Percentiles rank a stretch among this genome's conserved stretches.
Evolutionary conservation across 768 basidiomycete genomes (phyloP).

Genomic region (Hygrophoropsis aurantiaca): DNA sequence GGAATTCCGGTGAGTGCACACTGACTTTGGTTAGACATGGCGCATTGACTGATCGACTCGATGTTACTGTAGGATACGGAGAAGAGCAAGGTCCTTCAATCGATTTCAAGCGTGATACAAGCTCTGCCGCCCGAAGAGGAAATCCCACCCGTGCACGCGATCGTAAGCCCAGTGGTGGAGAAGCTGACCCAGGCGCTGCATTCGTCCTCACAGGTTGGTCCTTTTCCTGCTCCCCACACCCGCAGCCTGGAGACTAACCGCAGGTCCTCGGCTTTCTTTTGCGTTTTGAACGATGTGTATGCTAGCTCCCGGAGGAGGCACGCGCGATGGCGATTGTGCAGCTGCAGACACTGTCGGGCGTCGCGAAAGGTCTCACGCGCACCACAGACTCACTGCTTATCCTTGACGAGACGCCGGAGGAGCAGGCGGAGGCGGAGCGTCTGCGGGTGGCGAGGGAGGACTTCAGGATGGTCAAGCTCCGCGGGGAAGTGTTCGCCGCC

Average conservation of each 20-base stretch:
- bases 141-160: conserved; percentile 76
- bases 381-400: conserved; percentile 66
- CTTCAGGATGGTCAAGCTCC: conserved; percentile 56
- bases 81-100: conserved; percentile 87
- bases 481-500: conserved; percentile 63
- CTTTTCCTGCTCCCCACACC: not conserved
- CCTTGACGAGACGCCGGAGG: conserved; percentile 56
- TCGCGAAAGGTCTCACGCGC: conserved; percentile 85
- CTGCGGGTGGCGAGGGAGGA: conserved; percentile 67
- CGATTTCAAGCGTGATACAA: conserved; percentile 91
- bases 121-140: conserved; percentile 79
- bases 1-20: conserved; percentile 62
- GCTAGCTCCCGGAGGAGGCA: conserved; percentile 72
- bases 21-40: not conserved
- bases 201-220: conserved; percentile 50
- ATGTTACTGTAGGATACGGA: conserved; percentile 80
- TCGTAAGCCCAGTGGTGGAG: conserved; percentile 72
- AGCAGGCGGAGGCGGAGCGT: conserved; percentile 48
- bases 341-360: conserved; percentile 78
- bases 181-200: conserved; percentile 65
- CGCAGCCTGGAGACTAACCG: too few species aligned
- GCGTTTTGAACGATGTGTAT: too few species aligned
- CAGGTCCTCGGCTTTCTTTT: too few species aligned
- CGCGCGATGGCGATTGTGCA: conserved; percentile 65
- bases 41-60: conserved; percentile 3